Base-by-base conservation (phyloP, 441 rosid genomes). In the Gossypium trilobum region DNA sequence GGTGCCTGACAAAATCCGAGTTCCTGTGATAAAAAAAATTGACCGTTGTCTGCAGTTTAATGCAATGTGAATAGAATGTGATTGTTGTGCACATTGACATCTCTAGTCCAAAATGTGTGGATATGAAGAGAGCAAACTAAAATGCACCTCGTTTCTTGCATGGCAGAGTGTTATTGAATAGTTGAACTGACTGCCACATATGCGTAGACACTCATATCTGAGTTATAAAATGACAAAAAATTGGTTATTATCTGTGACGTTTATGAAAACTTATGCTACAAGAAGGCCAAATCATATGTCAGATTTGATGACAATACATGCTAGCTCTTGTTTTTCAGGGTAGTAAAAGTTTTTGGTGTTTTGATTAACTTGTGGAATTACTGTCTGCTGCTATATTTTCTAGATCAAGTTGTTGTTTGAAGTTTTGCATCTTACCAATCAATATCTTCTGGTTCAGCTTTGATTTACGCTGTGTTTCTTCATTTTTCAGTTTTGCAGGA, bases 401-500 rank as follows among this genome's bases (percentile, higher is more conserved):
- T 48, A n/a, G 71, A 67, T 25, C 51, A 48, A 11, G n/a, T 2
- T 48, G 39, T 33, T 23, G 16, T 25, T 4, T 39, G 68, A 36
- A 11, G 44, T 36, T 17, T 63, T 19, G 27, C 5, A 63, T 19
- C 68, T 63, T 19, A 39, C n/a, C 14, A 6, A 46, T 65, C 36
- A 22, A 44, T 3, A 27, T 68, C 11, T 76, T 17, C 62, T 4
- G 29, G 33, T 25, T 72, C 23, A 20, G 70, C 13, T 75, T 74
- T 46, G 51, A 8, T 63, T 65, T 42, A 23, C 2, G 13, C 39
- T 6, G 20, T 71, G 42, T 31, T 61, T 65, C 56, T 20, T 57
- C 62, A 14, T 72, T 72, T 29, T 63, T 80, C 97, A 95, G 99
- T 84, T 85, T 93, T 73, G 99, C 95, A 82, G 98, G 89, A 75